These are phyloP conservation scores for Oldenlandia corymbosa DNA, from an alignment of 257 asterid genomes.

Conservation along the genomic window DNA sequence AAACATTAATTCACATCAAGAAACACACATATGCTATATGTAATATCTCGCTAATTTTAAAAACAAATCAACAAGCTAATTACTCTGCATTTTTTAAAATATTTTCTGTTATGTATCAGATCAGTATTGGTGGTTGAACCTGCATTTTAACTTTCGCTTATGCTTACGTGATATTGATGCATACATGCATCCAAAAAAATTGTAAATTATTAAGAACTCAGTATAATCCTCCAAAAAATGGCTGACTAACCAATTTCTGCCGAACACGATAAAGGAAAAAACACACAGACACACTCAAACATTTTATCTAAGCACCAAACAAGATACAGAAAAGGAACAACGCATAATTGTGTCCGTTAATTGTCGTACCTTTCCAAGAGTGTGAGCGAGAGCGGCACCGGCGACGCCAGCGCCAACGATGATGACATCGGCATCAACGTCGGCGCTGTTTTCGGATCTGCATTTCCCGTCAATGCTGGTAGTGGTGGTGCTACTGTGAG, in stretches of 20 bases:
- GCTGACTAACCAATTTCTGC: background rate
- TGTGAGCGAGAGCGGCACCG: constrained; percentile 71
- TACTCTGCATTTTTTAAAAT: background rate
- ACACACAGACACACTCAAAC: background rate
- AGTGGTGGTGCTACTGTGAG: constrained; percentile 16
- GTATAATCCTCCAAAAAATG: background rate
- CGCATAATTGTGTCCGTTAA: background rate
- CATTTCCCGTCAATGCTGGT: constrained; percentile 39
- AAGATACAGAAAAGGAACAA: too few species aligned
- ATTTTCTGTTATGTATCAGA: background rate
- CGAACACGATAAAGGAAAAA: background rate
- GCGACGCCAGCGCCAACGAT: constrained; percentile 66
- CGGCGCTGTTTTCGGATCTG: constrained; percentile 33
- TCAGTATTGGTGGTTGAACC: background rate
- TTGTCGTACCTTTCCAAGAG: constrained; percentile 58
- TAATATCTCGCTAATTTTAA: background rate
- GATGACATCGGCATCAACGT: constrained; percentile 34
- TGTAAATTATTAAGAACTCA: background rate
- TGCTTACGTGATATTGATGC: background rate
- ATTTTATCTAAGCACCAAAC: too few species aligned
- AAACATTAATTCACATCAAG: background rate
- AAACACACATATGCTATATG: background rate
- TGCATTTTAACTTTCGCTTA: too few species aligned
- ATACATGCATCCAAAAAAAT: background rate
- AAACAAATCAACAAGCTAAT: background rate